phyloP scores from a whole-genome alignment of 2,329 filamentous ascomycete genomes.

The Sclerotinia glacialis region DNA sequence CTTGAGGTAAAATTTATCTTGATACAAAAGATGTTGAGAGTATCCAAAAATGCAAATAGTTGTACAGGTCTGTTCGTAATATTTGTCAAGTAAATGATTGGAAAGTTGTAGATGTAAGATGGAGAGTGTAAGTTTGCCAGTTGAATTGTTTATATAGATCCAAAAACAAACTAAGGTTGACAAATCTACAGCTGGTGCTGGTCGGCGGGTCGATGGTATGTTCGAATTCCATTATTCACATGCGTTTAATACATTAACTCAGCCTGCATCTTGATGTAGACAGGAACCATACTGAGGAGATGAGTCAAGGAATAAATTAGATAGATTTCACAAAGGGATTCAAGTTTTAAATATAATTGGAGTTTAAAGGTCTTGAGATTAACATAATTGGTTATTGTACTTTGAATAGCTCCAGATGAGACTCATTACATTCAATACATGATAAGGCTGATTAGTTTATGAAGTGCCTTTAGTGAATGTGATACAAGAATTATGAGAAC shows the following conservation, averaged over 20 bases:
- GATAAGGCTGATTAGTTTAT: neutral
- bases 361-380: neutral
- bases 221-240: neutral
- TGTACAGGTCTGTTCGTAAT: too few relatives aligned
- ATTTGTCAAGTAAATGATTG: neutral
- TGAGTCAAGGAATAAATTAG: neutral
- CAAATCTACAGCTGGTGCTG: neutral
- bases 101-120: neutral
- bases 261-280: neutral
- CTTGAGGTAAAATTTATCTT: neutral
- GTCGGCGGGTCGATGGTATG: neutral
- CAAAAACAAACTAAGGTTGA: neutral
- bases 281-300: neutral
- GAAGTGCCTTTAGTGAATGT: neutral
- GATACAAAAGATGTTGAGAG: neutral
- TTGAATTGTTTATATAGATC: neutral
- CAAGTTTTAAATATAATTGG: neutral
- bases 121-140: neutral
- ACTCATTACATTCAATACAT: neutral
- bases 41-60: too few relatives aligned
- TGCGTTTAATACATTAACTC: neutral
- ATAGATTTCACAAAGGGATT: neutral
- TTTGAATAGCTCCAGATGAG: neutral
- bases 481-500: rapidly evolving
- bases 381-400: neutral